phyloP scores from a whole-genome alignment of 176 grass and related monocot species.

The Aegilops sharonensis region DNA sequence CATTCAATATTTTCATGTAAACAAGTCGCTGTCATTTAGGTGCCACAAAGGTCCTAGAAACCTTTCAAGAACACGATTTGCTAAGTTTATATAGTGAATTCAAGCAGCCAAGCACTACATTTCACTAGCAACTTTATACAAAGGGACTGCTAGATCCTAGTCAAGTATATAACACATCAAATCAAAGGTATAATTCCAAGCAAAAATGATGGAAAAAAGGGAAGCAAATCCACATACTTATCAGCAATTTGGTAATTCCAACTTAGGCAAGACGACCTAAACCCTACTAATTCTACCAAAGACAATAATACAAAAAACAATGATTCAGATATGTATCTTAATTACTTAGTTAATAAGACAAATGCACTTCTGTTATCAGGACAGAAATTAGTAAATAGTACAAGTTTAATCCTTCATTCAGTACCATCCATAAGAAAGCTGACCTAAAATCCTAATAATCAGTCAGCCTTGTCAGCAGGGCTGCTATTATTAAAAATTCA shows the following conservation, averaged over 20 bases:
- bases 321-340: conserved; percentile 2
- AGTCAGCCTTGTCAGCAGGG: background rate
- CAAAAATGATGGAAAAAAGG: background rate
- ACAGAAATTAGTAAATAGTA: conserved; percentile 15
- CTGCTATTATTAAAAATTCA: background rate
- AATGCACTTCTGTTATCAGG: background rate
- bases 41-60: conserved; percentile 8
- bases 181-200: background rate
- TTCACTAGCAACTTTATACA: background rate
- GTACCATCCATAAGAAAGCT: conserved; percentile 2
- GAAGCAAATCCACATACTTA: background rate
- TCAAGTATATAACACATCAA: background rate
- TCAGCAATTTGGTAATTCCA: background rate
- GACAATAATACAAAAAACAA: background rate
- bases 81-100: background rate
- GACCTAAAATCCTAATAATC: background rate
- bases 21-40: background rate
- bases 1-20: conserved; percentile 2
- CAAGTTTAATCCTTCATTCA: background rate
- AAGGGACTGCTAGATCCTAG: background rate
- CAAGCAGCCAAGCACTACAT: background rate
- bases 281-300: background rate
- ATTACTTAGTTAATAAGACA: background rate
- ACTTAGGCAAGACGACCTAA: background rate
- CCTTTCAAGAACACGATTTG: background rate